phyloP scores from a whole-genome alignment of 805 yeast species.

The Yamadazyma paraphyllophila region DNA sequence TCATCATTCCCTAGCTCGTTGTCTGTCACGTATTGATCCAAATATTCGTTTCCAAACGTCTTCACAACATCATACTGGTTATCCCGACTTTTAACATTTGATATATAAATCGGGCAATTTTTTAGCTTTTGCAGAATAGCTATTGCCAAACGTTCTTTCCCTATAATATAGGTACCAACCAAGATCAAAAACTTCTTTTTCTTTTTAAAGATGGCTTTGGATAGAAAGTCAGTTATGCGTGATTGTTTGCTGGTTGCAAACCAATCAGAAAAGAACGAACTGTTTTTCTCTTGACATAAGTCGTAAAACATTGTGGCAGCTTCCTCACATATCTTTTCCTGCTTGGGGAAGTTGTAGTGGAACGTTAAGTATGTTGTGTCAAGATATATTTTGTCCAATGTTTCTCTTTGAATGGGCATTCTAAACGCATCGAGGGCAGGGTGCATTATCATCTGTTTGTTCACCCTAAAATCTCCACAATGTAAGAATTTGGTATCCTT shows the following conservation, averaged over 20 bases:
- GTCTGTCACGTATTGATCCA: constrained; percentile 27
- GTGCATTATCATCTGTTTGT: constrained; percentile 46
- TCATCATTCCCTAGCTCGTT: constrained; percentile 42
- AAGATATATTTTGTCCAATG: constrained; percentile 64
- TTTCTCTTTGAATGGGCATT: constrained; percentile 9
- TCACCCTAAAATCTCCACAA: constrained; percentile 91
- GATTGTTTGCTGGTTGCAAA: constrained; percentile 37
- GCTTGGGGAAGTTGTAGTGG: constrained; percentile 72
- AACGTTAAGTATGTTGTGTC: constrained; percentile 91
- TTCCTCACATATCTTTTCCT: constrained; percentile 59
- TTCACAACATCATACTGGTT: constrained; percentile 41
- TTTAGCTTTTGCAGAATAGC: constrained; percentile 51
- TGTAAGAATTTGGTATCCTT: constrained; percentile 51
- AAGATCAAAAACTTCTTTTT: constrained; percentile 51
- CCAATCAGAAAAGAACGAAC: constrained; percentile 26
- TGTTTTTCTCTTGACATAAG: constrained; percentile 31
- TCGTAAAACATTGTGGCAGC: constrained; percentile 53
- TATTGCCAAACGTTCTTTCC: constrained; percentile 84
- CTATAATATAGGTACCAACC: constrained; percentile 89
- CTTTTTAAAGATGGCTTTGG: constrained; percentile 9
- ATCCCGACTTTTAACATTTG: constrained; percentile 44
- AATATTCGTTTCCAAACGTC: constrained; percentile 45
- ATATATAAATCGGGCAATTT: constrained; percentile 54
- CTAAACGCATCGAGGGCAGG: constrained; percentile 24
- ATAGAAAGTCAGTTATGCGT: constrained; percentile 38